Conservation (phyloP, 768 basidiomycete species). For the Dentipellis sp. region DNA sequence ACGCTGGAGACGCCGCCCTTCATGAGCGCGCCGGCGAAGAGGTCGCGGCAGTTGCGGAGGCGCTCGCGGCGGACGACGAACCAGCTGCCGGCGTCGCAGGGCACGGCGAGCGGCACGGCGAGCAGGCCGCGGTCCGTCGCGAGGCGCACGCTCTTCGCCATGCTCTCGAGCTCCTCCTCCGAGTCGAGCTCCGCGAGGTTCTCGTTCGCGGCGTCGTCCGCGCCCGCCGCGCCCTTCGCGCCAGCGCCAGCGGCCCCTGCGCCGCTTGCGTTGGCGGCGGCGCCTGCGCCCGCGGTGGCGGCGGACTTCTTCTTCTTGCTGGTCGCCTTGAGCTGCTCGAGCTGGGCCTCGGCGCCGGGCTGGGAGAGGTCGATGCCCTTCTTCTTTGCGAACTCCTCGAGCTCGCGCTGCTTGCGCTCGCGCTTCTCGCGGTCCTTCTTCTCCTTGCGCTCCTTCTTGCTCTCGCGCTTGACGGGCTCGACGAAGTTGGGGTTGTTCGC, state of each 20-base stretch:
- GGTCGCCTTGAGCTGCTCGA: constrained; percentile 22
- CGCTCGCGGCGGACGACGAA: constrained; percentile 72
- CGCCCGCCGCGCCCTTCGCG: constrained; percentile 45
- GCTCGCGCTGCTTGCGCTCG: constrained; percentile 69
- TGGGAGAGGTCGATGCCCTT: constrained; percentile 42
- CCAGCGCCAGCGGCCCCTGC: constrained; percentile 28
- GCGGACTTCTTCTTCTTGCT: constrained; percentile 52
- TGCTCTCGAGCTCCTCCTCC: constrained; percentile 73
- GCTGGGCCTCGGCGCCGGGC: constrained; percentile 26
- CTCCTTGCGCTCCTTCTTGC: constrained; percentile 82
- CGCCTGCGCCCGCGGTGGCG: constrained; percentile 26
- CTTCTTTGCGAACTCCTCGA: constrained; percentile 55
- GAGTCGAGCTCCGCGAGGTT: constrained; percentile 77
- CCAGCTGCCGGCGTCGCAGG: constrained; percentile 70
- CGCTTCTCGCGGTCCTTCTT: constrained; percentile 73
- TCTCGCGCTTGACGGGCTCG: constrained; percentile 79
- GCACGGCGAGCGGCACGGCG: constrained; percentile 60
- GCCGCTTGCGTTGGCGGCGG: constrained; percentile 29
- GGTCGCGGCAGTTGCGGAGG: constrained; percentile 29
- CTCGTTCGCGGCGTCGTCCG: constrained; percentile 36
- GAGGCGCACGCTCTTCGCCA: constrained; percentile 50
- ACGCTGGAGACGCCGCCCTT: constrained; percentile 16
- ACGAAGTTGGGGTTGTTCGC: constrained; percentile 83
- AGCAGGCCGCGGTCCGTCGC: constrained; percentile 51
- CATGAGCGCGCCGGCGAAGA: constrained; percentile 23